Base-by-base conservation (phyloP, 805 yeast genomes). In the Wickerhamomyces bovis region DNA sequence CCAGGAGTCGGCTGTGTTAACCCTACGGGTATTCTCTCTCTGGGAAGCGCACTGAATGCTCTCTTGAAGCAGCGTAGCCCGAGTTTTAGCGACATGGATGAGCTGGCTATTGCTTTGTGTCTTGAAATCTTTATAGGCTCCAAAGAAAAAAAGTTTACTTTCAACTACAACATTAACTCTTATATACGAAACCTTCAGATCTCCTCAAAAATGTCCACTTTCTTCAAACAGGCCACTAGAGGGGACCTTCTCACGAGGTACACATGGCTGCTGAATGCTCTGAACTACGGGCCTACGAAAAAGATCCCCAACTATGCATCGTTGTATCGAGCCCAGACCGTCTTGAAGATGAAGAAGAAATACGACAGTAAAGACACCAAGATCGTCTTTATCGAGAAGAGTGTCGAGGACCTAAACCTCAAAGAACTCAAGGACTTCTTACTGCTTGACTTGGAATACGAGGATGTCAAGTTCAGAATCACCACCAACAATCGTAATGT, bases 1-100 rank as follows among this genome's bases (percentile, higher is more conserved):
- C 55, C 51, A 0, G 92, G 92, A 18, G 54, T 50, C 6, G 58
- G 63, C 60, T 73, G 88, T 21, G 31, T 44, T 39, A 50, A 57
- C 1, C 55, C 57, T 9, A 19, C 44, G 41, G 58, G 56, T 13
- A 52, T 13, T 22, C 60, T 49, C 16, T 18, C 40, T 11, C 11
- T 18, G 19, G 28, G 28, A 15, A 21, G 30, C 15, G 26, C 20
- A 33, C 36, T 33, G 20, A 33, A 33, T 20, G 18, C 12, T 18
- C 36, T n/a, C 16, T n/a, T 33, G 36, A 33, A 33, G 20, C 18
- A 18, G 5, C 20, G 18, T 33, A 33, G 20, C 36, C 20, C 20
- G 11, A 33, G 36, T 33, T 33, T 33, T 18, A 33, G 36, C 11
- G 36, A 10, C 36, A 33, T 33, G n/a, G n/a, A 12, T 28, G 31